A percentile compares a stretch with the other conserved stretches of the same genome.
phyloP scores from a whole-genome alignment of 768 basidiomycete species.

The Hysterangium stoloniferum region DNA sequence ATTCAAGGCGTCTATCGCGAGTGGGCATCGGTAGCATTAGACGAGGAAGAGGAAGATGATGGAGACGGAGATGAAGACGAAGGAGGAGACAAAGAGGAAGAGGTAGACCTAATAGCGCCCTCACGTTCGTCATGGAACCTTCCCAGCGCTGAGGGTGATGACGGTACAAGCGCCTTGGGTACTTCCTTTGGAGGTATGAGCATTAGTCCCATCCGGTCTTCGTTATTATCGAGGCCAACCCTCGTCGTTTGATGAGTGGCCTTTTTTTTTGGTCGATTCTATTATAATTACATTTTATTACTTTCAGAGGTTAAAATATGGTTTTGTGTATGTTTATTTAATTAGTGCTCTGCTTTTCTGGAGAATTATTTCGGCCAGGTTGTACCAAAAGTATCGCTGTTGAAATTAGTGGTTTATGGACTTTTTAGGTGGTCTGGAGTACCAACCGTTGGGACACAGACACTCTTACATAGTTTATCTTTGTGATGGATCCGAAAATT shows the following conservation, averaged over 20 bases:
- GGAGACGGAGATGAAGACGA: constrained; percentile 56
- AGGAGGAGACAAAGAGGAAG: constrained; percentile 30
- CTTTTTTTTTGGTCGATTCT: too few relatives aligned
- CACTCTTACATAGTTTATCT: too few relatives aligned
- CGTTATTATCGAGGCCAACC: background rate
- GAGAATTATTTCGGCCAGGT: background rate
- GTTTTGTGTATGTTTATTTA: too few relatives aligned
- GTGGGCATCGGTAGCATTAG: constrained; percentile 75
- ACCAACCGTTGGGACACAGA: too few relatives aligned
- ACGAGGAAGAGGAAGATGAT: constrained; percentile 62
- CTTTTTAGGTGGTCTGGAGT: too few relatives aligned
- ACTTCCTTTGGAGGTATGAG: constrained; percentile 75
- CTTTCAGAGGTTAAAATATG: too few relatives aligned
- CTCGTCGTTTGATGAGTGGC: background rate
- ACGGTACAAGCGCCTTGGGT: constrained; percentile 46
- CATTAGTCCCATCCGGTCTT: constrained; percentile 54
- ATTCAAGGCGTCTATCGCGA: constrained; percentile 84
- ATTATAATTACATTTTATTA: too few relatives aligned
- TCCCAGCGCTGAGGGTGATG: constrained; percentile 18
- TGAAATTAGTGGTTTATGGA: too few relatives aligned
- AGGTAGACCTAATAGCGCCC: constrained; percentile 16
- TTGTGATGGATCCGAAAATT: too few relatives aligned
- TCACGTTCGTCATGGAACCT: constrained; percentile 3
- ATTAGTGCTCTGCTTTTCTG: too few relatives aligned
- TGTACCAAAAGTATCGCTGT: too few relatives aligned